These are phyloP conservation scores for Rubia yunnanensis DNA, from an alignment of 257 asterid genomes.

Conservation along the genomic window DNA sequence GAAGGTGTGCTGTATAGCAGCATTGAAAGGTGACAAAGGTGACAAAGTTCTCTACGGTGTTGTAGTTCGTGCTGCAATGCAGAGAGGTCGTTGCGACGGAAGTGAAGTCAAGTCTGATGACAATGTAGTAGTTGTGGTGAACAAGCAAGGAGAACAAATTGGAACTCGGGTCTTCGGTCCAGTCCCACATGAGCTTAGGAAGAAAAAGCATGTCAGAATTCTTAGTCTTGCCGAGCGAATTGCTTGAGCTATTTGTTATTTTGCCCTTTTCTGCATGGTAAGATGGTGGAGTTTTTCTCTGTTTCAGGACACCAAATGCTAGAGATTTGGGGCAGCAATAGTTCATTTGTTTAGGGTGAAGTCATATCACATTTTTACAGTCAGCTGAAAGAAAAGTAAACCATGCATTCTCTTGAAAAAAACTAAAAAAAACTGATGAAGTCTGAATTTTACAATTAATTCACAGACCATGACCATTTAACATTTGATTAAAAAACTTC, in stretches of 20 bases:
- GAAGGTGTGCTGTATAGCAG: conserved; percentile 83
- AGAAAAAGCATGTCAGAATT: conserved; percentile 90
- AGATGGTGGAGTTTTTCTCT: too few species aligned
- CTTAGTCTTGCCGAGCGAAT: conserved; percentile 88
- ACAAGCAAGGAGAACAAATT: conserved; percentile 88
- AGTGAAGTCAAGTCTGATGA: conserved; percentile 87
- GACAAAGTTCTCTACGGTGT: conserved; percentile 74
- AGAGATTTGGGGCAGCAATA: too few species aligned
- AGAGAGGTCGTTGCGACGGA: conserved; percentile 76
- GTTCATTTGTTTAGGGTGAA: too few species aligned
- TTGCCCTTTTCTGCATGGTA: neutral
- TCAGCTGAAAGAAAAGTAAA: too few species aligned
- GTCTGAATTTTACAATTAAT: too few species aligned
- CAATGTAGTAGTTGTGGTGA: conserved; percentile 77
- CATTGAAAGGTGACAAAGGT: conserved; percentile 81
- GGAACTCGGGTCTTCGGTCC: conserved; percentile 96
- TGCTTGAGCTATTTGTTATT: conserved; percentile 25
- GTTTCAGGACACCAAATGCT: neutral
- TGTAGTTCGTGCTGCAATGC: conserved; percentile 96
- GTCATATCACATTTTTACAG: too few species aligned
- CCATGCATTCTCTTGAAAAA: too few species aligned
- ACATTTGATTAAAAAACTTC: too few species aligned
- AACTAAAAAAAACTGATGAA: too few species aligned
- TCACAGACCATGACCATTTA: too few species aligned
- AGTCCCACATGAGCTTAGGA: conserved; percentile 90